Percentiles rank a stretch among this genome's conserved stretches.
Evolutionary conservation across 441 rosid species (phyloP).

Genomic region (Eutrema salsugineum): DNA sequence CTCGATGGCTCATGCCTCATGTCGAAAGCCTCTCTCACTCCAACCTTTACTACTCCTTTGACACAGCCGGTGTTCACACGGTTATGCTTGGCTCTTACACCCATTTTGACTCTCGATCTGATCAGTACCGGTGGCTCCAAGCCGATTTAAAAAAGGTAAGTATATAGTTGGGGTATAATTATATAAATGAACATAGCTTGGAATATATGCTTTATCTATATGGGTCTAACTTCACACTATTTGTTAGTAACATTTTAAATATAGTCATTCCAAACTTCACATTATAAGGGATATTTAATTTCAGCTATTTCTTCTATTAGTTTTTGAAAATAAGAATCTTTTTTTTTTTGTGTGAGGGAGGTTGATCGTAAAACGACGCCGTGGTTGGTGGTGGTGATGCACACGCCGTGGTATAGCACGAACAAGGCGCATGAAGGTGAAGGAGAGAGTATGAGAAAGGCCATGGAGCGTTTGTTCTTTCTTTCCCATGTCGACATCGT

Average conservation of each 20-base stretch:
- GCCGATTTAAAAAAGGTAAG: constrained; percentile 29
- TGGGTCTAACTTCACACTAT: not conserved
- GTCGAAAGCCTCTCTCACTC: constrained; percentile 51
- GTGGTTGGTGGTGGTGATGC: constrained; percentile 41
- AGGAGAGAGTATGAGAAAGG: constrained; percentile 36
- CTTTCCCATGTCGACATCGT: constrained; percentile 55
- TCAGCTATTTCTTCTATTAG: not conserved
- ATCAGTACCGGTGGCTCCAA: constrained; percentile 55
- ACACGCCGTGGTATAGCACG: constrained; percentile 52
- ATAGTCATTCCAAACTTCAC: not conserved
- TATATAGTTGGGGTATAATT: not conserved
- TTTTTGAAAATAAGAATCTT: not conserved
- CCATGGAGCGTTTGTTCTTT: constrained; percentile 40
- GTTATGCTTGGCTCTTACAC: constrained; percentile 65
- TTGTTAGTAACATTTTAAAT: not conserved
- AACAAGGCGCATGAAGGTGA: constrained; percentile 58
- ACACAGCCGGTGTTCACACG: constrained; percentile 44
- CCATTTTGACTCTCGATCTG: constrained; percentile 36
- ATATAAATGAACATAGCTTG: not conserved
- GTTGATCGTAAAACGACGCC: constrained; percentile 42
- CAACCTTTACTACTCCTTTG: constrained; percentile 62
- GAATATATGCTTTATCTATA: not conserved
- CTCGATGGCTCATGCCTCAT: constrained; percentile 66
- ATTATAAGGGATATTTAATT: not conserved
- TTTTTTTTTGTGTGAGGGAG: not conserved